Evolutionary conservation across 2,329 filamentous ascomycete genomes (phyloP), one percentile per base, ranked within the genome.

Genomic region (Albophoma yamanashiensis): DNA sequence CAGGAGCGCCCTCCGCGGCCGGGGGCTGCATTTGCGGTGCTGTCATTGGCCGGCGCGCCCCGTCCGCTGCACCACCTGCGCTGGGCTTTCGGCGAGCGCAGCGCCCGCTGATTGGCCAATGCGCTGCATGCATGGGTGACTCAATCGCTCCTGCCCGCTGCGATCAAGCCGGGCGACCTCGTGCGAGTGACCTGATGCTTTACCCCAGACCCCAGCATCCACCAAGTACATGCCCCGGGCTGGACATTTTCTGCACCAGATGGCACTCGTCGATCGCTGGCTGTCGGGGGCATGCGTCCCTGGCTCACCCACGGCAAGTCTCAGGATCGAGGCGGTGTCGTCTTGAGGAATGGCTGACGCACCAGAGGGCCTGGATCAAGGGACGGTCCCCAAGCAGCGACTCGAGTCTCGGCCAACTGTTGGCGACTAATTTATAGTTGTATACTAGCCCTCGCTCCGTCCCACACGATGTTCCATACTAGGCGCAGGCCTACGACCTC

Each of bases 41-140:
- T 6, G 2, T 57, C 11, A 74, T 75, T 75, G 74, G 73, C 15
- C 27, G 1, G 0, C 0, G 0, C 0, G 60, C n/a, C 52, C 61
- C 61, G 55, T 62, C 55, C 22, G 45, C 38, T 42, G 60, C 70
- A 66, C 67, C 66, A 65, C 60, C 63, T 60, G 57, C 60, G 59
- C 64, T 66, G 64, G 66, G 60, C 62, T 67, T 73, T 75, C 73
- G 73, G 73, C 73, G 73, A 71, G 68, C 55, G 64, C 61, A 61
- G 52, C 56, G 61, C 57, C 50, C 61, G 55, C 52, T 67, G 56
- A 71, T 75, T 75, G 69, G 73, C 60, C 69, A 69, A 73, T 72
- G 62, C 58, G 47, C 56, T 57, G 56, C 59, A 66, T 62, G 61
- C 56, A 60, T 64, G 62, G 62, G 64, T 73, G 71, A 73, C 64